phyloP scores from a whole-genome alignment of 225 moss, liverwort and hornwort genomes.

The Asterella californica region DNA sequence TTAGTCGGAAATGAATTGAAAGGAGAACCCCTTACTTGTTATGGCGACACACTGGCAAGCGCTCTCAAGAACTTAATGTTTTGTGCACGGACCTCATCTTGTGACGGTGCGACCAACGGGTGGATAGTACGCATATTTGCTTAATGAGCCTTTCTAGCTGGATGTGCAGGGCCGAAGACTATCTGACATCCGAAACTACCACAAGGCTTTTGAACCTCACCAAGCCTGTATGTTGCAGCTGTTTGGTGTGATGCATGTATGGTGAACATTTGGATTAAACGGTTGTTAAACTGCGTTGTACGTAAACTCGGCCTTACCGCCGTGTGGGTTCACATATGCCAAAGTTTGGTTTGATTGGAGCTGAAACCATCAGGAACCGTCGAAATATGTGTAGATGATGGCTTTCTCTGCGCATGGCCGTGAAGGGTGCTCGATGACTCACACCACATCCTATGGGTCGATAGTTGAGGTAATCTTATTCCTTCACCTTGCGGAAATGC shows the following conservation, averaged over 20 bases:
- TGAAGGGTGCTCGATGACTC: constrained; percentile 54
- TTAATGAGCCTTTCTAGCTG: neutral
- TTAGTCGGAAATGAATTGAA: too few species aligned
- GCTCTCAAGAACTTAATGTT: neutral
- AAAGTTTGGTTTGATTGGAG: neutral
- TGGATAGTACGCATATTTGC: neutral
- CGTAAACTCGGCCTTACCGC: neutral
- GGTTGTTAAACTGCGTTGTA: neutral
- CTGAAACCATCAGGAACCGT: neutral
- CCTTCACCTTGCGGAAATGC: neutral
- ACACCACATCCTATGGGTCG: constrained; percentile 38
- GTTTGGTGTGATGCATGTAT: neutral
- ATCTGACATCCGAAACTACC: constrained; percentile 53
- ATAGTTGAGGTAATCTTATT: constrained; percentile 54
- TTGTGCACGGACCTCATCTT: neutral
- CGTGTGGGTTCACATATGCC: neutral
- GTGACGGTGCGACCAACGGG: neutral
- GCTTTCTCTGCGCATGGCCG: constrained; percentile 74
- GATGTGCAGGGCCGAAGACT: constrained; percentile 53
- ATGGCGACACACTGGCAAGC: too few species aligned
- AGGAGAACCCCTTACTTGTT: too few species aligned
- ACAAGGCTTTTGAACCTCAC: constrained; percentile 51
- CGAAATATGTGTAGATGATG: constrained; percentile 44
- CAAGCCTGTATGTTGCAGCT: constrained; percentile 53
- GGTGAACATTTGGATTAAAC: neutral